Evolutionary conservation across 495 filamentous ascomycete genomes (phyloP), one percentile per base, ranked within the genome.

Genomic region (Penicillium herquei): DNA sequence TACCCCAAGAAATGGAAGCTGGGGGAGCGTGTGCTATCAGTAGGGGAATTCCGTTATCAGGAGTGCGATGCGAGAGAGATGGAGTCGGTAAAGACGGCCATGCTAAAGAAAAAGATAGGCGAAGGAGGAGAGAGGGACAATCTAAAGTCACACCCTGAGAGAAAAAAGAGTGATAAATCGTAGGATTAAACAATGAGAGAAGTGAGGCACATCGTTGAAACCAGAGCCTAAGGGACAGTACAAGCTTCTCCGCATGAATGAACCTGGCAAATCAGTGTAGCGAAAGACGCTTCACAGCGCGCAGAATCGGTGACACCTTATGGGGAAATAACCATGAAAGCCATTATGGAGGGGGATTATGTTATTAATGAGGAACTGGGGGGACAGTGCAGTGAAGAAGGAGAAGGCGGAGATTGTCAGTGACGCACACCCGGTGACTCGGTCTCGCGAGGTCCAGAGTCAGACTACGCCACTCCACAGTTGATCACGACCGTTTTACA

Each of bases 231-330:
- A 62, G 58, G 68, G 64, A 65, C 64, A 59, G 62, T 37, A 37
- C 56, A 64, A 72, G 71, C 74, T 77, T 76, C 73, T 75, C 73
- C 75, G 73, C 75, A 78, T 71, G 58, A 49, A 78, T 71, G 59
- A 49, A 75, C 46, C 35, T 18, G 41, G 39, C 39, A n/a, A 31
- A 56, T 43, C 46, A 9, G 34, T 37, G 34, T 37, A n/a, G 39
- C 21, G 21, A 31, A n/a, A 39, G 26, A 31, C 54, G 52, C 41
- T 64, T 63, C 62, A 74, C 68, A 57, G 65, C 21, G 34, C 34
- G 60, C 58, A 66, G 55, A 51, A 60, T 60, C 67, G 62, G 61
- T 66, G 67, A 52, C 49, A 55, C 52, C 60, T 26, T 62, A 63
- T 44, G 49, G 54, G 55, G 55, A 41, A 52, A 53, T 40, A 26